These are phyloP conservation scores for Ascomycota sp. DNA, from an alignment of 2,329 filamentous ascomycete genomes.

Conservation along the genomic window DNA sequence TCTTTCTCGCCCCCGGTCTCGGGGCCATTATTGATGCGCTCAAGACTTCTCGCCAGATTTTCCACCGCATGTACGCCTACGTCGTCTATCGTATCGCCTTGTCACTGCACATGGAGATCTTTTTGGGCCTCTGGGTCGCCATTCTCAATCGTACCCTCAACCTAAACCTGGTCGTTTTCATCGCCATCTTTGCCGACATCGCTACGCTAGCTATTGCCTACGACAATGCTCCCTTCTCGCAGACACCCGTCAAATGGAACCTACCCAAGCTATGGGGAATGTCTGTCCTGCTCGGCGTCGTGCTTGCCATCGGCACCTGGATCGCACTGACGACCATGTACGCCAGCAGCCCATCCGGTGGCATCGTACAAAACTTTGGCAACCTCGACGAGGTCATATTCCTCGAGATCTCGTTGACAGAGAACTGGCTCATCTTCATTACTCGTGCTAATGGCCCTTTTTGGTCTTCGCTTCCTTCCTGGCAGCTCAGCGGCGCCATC, in stretches of 20 bases:
- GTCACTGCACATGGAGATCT: conserved; percentile 79
- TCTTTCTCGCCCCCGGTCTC: conserved; percentile 79
- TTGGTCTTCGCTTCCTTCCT: conserved; percentile 77
- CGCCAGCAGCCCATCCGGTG: conserved; percentile 45
- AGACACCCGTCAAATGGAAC: conserved; percentile 85
- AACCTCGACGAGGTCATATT: conserved; percentile 66
- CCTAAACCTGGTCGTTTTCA: conserved; percentile 77
- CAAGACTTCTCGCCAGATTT: conserved; percentile 85
- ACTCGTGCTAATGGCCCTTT: conserved; percentile 83
- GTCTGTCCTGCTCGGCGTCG: conserved; percentile 63
- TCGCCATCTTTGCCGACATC: conserved; percentile 86
- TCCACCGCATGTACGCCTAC: conserved; percentile 94
- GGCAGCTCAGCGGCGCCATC: conserved; percentile 64
- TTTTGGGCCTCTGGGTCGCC: conserved; percentile 79
- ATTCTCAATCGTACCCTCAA: conserved; percentile 71
- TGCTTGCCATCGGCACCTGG: conserved; percentile 72
- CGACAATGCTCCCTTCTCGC: conserved; percentile 76
- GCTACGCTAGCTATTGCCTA: conserved; percentile 84
- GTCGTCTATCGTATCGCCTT: conserved; percentile 88
- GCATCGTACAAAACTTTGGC: conserved; percentile 82
- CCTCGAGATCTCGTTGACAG: conserved; percentile 73
- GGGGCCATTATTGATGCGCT: conserved; percentile 84
- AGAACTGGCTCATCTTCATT: conserved; percentile 96
- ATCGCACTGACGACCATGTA: conserved; percentile 76
- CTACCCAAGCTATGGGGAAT: conserved; percentile 86